phyloP scores from a whole-genome alignment of 768 basidiomycete species.

The Hortiboletus campestris region DNA sequence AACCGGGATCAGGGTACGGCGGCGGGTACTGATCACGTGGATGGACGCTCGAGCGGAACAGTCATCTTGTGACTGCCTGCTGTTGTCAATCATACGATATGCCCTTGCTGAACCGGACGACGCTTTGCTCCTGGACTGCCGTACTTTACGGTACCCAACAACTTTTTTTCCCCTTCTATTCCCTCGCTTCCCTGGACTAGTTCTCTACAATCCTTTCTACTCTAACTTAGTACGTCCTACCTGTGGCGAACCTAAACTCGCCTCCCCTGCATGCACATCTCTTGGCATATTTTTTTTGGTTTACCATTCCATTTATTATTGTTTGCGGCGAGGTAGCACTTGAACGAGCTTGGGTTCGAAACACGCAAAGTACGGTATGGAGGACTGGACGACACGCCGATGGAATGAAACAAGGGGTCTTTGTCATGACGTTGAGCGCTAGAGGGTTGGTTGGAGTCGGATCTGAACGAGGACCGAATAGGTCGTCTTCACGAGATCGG shows the following conservation, averaged over 20 bases:
- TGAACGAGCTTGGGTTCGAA: too few species aligned
- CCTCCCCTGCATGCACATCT: too few species aligned
- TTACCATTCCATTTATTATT: too few species aligned
- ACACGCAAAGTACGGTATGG: too few species aligned
- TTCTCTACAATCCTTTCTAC: background rate
- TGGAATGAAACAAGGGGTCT: too few species aligned
- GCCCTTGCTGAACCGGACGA: conserved; percentile 12
- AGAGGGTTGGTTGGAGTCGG: too few species aligned
- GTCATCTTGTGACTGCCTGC: background rate
- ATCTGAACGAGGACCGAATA: too few species aligned
- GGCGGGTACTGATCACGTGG: conserved; percentile 9
- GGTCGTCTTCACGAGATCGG: too few species aligned
- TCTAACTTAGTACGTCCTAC: conserved; percentile 9
- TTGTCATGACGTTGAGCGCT: too few species aligned
- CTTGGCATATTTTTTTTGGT: too few species aligned
- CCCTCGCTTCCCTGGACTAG: conserved; percentile 12
- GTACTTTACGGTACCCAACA: conserved; percentile 14
- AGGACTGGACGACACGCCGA: too few species aligned
- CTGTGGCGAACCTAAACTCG: background rate
- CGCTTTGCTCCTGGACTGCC: conserved; percentile 1
- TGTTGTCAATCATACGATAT: conserved; percentile 1
- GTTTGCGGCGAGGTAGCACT: too few species aligned
- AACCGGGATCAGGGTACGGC: conserved; percentile 31
- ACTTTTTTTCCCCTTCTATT: background rate
- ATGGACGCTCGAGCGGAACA: conserved; percentile 6